Evolutionary conservation across 2,329 filamentous ascomycete species (phyloP), one percentile per base, ranked within the genome.

Genomic region (Podosphaera xanthii): DNA sequence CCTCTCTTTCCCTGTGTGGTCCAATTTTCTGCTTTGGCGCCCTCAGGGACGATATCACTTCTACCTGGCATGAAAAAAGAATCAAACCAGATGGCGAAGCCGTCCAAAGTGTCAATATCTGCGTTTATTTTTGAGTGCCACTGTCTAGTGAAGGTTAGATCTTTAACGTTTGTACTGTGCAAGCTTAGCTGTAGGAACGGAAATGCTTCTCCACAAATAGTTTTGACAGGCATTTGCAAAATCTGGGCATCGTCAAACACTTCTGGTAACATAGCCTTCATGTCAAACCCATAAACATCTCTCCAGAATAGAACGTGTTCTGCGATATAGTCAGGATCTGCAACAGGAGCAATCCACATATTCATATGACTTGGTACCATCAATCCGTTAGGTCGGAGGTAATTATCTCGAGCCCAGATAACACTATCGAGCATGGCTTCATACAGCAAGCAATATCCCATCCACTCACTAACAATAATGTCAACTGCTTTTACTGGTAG

Each of bases 351-450:
- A 59, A 94, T 76, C 71, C 86, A 86, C 65, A 97, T 78, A 38
- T 83, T 89, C 61, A 85, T 83, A 69, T 94, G 86, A 62, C 86
- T 90, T 4, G 91, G 91, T 2, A 92, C 85, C 74, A 97, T 82
- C 58, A 96, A 75, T 14, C 90, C 90, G 59, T 81, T 83, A 0
- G 84, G 80, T 61, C 79, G 82, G 33, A 97, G 80, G 70, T 95
- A 96, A 65, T 80, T 82, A 72, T 97, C 90, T 62, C 90, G 79
- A 50, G 91, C 91, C 68, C 82, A 91, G 57, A 97, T 77, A 31
- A 97, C 87, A 56, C 87, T 94, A 63, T 92, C 88, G 35, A 97
- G 81, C 90, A 97, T 97, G 59, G 89, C 88, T 72, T 97, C 90
- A 70, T 94, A 97, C 4, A 96, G 77, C 22, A 96, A 77, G 63